A percentile compares a stretch with the other conserved stretches of the same genome.
phyloP scores from a whole-genome alignment of 306 rosid genomes.

The Cotoneaster glaucophyllus region DNA sequence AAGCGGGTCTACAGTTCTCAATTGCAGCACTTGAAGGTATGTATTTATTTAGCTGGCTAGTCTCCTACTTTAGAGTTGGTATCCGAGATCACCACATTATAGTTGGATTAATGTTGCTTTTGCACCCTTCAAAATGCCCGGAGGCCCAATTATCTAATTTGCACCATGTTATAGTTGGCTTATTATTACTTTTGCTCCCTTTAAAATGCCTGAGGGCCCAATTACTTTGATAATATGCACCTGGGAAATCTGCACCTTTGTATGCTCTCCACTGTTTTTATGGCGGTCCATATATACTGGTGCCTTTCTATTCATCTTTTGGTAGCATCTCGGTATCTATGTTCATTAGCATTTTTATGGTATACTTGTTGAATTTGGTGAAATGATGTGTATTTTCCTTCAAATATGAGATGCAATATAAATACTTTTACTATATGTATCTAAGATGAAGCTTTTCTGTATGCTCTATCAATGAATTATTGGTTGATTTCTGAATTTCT shows the following conservation, averaged over 20 bases:
- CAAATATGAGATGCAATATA: neutral
- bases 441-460: neutral
- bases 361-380: neutral
- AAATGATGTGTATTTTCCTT: neutral
- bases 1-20: constrained; percentile 89
- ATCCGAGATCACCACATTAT: neutral
- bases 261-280: neutral
- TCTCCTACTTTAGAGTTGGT: neutral
- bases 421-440: neutral
- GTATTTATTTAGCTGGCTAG: neutral
- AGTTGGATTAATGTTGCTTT: neutral
- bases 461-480: constrained; percentile 1
- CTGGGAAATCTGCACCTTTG: neutral
- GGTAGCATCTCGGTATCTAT: neutral
- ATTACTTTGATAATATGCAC: neutral
- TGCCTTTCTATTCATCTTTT: neutral
- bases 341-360: neutral
- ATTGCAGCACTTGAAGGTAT: constrained; percentile 94
- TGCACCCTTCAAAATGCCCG: neutral
- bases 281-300: neutral
- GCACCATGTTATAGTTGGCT: neutral
- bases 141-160: neutral
- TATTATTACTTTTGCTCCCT: neutral
- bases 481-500: constrained; percentile 12
- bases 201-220: neutral